Base-by-base conservation (phyloP, 2,329 filamentous ascomycete species). In the Mycosphaerella sp. region DNA sequence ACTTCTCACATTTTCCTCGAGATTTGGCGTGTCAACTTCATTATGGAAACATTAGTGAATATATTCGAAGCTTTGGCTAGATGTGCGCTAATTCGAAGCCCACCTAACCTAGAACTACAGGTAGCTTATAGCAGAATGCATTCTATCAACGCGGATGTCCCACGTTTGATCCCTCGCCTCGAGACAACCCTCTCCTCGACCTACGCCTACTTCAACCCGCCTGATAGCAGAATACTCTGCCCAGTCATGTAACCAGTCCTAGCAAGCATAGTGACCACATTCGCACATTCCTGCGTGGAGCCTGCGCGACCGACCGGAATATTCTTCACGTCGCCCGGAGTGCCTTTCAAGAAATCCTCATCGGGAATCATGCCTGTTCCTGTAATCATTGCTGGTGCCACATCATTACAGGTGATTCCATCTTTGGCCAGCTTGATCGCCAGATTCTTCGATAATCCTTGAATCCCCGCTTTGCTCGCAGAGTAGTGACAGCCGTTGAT, bases 321-420 rank as follows among this genome's bases (percentile, higher is more conserved):
- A 29, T 78, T 78, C 59, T 73, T 77, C 23, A 81, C 79, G 59
- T 83, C 78, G 0, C 81, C 81, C 0, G 81, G 76, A 32, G 67
- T 67, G 4, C 66, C 67, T 47, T 68, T 69, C 42, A 69, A 54
- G 21, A 64, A 48, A 57, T 79, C 76, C 40, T 78, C 78, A 56
- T 80, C 75, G 1, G 80, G 79, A 41, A 85, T 81, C 80, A 85
- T 80, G 1, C 72, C 72, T 7, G 72, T 74, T 1, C 67, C 66
- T 2, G 81, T 82, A 59, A 86, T 85, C 81, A 86, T 85, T 2
- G 82, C 83, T 0, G 83, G 83, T 10, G 82, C 81, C n/a, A 86
- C 80, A 62, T 85, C 82, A 57, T 86, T 86, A 54, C 85, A 81
- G 6, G 82, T 84, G 61, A 86, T 83, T 11, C 82, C 82, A 59